These are phyloP conservation scores for Escallonia herrerae DNA, from an alignment of 129 eudicot species.

Conservation along the genomic window DNA sequence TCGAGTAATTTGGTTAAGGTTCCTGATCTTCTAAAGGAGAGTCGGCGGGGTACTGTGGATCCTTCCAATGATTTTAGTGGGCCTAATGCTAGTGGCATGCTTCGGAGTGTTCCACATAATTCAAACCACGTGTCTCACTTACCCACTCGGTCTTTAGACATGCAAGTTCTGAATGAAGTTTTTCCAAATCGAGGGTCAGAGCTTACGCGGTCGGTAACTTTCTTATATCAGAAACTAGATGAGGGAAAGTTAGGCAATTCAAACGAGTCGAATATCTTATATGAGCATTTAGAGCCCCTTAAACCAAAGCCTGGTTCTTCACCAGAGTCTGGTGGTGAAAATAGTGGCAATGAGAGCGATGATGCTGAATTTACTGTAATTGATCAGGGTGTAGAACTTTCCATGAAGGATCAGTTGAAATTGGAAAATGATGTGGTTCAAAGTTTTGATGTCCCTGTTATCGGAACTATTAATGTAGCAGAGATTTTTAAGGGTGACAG, in stretches of 20 bases:
- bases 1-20: slow-evolving; percentile 17
- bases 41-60: slow-evolving; percentile 5
- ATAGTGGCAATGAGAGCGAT: slow-evolving; percentile 14
- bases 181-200: slow-evolving; percentile 23
- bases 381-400: slow-evolving; percentile 42
- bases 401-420: slow-evolving; percentile 13
- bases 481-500: slow-evolving; percentile 39
- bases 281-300: slow-evolving; percentile 12
- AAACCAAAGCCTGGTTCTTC: slow-evolving; percentile 4
- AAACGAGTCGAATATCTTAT: slow-evolving; percentile 11
- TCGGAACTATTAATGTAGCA: slow-evolving; percentile 50
- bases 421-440: slow-evolving; percentile 7
- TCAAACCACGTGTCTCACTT: slow-evolving; percentile 22
- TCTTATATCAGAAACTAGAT: slow-evolving; percentile 56
- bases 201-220: slow-evolving; percentile 31
- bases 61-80: slow-evolving; percentile 7
- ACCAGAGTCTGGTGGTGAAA: not conserved
- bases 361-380: slow-evolving; percentile 30
- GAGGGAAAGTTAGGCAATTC: slow-evolving; percentile 24
- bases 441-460: slow-evolving; percentile 24
- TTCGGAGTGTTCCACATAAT: slow-evolving; percentile 34
- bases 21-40: slow-evolving; percentile 20
- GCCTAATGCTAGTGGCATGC: slow-evolving; percentile 11
- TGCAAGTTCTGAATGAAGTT: slow-evolving; percentile 18
- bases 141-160: slow-evolving; percentile 29